phyloP scores from a whole-genome alignment of 2,329 filamentous ascomycete species.

The Chaetomiaceae sp. region DNA sequence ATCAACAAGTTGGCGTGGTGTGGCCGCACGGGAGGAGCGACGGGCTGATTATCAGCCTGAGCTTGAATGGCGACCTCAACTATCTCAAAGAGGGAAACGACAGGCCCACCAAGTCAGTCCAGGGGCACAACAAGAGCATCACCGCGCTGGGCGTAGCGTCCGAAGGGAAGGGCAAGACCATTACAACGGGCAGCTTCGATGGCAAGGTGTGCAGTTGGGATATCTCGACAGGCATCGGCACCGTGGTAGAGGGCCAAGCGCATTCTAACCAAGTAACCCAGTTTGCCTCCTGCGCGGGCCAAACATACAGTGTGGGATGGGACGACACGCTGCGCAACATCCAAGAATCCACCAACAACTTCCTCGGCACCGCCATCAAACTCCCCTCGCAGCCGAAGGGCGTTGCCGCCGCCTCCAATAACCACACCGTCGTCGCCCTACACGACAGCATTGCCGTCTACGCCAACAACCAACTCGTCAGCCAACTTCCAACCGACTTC shows the following conservation, averaged over 20 bases:
- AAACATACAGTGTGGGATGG: constrained; percentile 86
- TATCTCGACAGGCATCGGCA: constrained; percentile 61
- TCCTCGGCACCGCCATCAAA: constrained; percentile 63
- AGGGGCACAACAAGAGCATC: constrained; percentile 88
- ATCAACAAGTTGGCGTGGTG: constrained; percentile 93
- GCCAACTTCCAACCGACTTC: constrained; percentile 56
- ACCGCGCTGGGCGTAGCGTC: constrained; percentile 65
- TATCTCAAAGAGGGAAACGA: constrained; percentile 73
- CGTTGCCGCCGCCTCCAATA: constrained; percentile 53
- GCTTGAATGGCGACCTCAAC: constrained; percentile 81
- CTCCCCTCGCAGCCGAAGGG: constrained; percentile 79
- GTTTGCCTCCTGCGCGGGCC: constrained; percentile 58
- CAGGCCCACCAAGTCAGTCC: constrained; percentile 66
- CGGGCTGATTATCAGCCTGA: constrained; percentile 83
- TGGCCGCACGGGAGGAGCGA: constrained; percentile 81
- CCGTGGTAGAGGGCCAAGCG: constrained; percentile 69
- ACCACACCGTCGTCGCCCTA: constrained; percentile 55
- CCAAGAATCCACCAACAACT: constrained; percentile 70
- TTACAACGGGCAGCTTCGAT: constrained; percentile 91
- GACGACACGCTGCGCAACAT: constrained; percentile 83
- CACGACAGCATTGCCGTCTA: constrained; percentile 49
- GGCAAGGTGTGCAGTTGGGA: constrained; percentile 86
- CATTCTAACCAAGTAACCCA: constrained; percentile 85
- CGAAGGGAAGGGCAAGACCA: constrained; percentile 54
- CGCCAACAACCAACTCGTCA: constrained; percentile 57